Percentiles rank a stretch among this genome's conserved stretches.
Conservation (phyloP, 2,329 filamentous ascomycete species). For the Diaporthe sp. region DNA sequence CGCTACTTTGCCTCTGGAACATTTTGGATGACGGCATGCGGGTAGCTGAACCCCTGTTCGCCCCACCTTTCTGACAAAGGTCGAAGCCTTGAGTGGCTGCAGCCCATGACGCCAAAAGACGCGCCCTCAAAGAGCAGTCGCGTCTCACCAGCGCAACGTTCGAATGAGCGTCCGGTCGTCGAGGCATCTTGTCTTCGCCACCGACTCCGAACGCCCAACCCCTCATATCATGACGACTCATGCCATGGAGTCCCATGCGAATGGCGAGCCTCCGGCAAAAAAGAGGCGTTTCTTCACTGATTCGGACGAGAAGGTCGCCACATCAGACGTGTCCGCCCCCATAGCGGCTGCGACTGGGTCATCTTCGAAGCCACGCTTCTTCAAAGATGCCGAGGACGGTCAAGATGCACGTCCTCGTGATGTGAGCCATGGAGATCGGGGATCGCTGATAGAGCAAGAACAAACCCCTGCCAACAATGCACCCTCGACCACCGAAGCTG, state of each 20-base stretch:
- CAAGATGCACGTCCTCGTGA: slow-evolving; percentile 36
- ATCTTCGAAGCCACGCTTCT: slow-evolving; percentile 36
- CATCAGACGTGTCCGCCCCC: slow-evolving; percentile 15
- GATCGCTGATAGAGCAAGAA: background rate
- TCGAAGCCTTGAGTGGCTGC: slow-evolving; percentile 53
- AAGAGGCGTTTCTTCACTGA: slow-evolving; percentile 38
- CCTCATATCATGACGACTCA: slow-evolving; percentile 38
- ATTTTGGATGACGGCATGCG: slow-evolving; percentile 28
- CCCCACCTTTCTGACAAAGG: slow-evolving; percentile 37
- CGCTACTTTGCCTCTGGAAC: background rate
- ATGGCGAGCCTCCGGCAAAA: slow-evolving; percentile 32
- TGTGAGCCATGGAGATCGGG: fast-evolving
- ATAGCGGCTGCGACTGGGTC: background rate
- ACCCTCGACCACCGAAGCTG: slow-evolving; percentile 19
- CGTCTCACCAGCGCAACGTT: slow-evolving; percentile 46
- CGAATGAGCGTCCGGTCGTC: background rate
- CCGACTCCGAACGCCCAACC: background rate
- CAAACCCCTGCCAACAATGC: slow-evolving; percentile 38
- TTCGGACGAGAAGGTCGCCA: slow-evolving; percentile 36
- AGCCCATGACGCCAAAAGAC: slow-evolving; percentile 44
- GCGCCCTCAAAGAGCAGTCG: slow-evolving; percentile 44
- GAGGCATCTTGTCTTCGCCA: background rate
- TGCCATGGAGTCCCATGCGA: slow-evolving; percentile 32
- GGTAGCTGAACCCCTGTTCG: slow-evolving; percentile 25
- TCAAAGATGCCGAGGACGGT: slow-evolving; percentile 38